phyloP scores from a whole-genome alignment of 495 filamentous ascomycete species.

The Neurospora cerealis region DNA sequence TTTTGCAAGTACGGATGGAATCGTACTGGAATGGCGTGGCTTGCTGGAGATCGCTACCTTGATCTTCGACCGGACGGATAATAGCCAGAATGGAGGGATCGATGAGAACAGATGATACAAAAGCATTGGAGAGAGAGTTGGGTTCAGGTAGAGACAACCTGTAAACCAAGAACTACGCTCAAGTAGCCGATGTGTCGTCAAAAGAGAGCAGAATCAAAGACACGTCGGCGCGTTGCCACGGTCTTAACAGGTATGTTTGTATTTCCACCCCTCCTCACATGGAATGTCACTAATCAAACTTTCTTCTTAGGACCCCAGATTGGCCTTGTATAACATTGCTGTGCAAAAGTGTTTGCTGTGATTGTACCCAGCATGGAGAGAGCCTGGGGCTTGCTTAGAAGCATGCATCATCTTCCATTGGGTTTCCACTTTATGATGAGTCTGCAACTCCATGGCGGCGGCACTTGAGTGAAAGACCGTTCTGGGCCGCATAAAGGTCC shows the following conservation, averaged over 20 bases:
- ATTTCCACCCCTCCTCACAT: neutral
- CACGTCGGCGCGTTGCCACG: conserved; percentile 13
- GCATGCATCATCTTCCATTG: neutral
- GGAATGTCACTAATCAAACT: neutral
- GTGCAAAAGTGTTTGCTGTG: neutral
- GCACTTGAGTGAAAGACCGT: neutral
- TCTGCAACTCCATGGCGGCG: neutral
- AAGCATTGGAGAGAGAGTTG: neutral
- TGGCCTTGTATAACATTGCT: neutral
- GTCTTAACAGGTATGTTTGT: neutral
- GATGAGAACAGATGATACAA: neutral
- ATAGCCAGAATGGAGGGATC: neutral
- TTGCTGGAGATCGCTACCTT: neutral
- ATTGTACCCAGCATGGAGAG: neutral
- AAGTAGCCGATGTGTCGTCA: conserved; percentile 13
- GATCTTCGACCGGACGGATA: neutral
- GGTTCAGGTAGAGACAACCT: neutral
- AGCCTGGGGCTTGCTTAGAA: neutral
- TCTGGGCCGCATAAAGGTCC: neutral
- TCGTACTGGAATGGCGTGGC: neutral
- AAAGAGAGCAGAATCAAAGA: neutral
- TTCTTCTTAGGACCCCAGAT: neutral
- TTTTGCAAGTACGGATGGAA: neutral
- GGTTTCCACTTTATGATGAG: neutral
- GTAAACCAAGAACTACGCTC: neutral